phyloP scores from a whole-genome alignment of 2,329 filamentous ascomycete genomes.

The Colletotrichum sp. region DNA sequence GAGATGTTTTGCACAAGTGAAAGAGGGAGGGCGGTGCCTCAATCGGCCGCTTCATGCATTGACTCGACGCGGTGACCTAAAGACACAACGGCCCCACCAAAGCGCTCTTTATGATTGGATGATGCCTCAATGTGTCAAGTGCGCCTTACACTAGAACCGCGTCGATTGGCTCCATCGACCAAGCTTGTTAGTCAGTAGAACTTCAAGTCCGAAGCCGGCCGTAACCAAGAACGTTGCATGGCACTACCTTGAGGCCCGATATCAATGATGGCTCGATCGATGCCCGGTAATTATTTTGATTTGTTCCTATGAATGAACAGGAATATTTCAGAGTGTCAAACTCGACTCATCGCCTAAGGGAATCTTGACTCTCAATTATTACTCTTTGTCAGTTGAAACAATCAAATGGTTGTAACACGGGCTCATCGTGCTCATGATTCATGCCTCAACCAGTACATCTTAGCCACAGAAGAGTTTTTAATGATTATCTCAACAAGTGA shows the following conservation, averaged over 20 bases:
- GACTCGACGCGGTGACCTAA: not conserved
- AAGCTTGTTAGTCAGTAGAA: not conserved
- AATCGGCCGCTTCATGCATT: not conserved
- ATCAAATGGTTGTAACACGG: accelerated
- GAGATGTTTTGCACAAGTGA: not conserved
- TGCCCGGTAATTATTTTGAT: accelerated
- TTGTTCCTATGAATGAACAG: not conserved
- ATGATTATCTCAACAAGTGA: not conserved
- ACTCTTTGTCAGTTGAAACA: not conserved
- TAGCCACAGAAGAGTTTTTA: no score
- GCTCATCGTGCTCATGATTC: accelerated
- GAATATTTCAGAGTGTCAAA: not conserved
- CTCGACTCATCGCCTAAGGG: accelerated
- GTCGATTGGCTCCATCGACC: not conserved
- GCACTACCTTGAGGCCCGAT: not conserved
- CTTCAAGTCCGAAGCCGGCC: not conserved
- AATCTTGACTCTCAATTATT: not conserved
- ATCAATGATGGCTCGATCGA: not conserved
- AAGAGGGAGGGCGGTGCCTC: not conserved
- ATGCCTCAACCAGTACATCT: not conserved
- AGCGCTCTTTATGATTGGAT: not conserved
- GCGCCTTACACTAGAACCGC: slow-evolving; percentile 11
- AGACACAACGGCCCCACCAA: not conserved
- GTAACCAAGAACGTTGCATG: not conserved
- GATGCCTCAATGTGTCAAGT: not conserved